Conservation (phyloP, 805 yeast genomes). For the Metschnikowia corniflorae region DNA sequence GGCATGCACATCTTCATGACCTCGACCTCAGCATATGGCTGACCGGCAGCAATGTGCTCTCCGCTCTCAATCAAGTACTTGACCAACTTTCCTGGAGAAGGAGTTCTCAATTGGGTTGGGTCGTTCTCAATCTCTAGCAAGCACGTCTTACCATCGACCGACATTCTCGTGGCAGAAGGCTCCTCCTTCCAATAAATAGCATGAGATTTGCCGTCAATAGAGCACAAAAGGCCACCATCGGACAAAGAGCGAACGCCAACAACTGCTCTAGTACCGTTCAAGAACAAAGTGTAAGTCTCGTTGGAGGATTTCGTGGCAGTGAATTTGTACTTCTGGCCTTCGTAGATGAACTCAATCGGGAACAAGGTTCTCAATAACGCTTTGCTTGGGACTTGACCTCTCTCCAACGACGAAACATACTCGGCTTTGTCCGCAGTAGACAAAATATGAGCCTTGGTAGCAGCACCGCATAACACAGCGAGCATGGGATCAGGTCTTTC, state of each 20-base stretch:
- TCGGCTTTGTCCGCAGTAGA: slow-evolving; percentile 66
- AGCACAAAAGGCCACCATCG: slow-evolving; percentile 89
- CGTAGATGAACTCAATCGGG: slow-evolving; percentile 94
- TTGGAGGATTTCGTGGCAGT: slow-evolving; percentile 91
- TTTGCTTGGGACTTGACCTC: slow-evolving; percentile 92
- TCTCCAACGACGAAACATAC: slow-evolving; percentile 75
- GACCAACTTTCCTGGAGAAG: slow-evolving; percentile 97
- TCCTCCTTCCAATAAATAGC: slow-evolving; percentile 98
- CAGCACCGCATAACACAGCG: slow-evolving; percentile 97
- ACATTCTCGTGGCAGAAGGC: slow-evolving; percentile 88
- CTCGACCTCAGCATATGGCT: slow-evolving; percentile 96
- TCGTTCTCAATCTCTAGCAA: slow-evolving; percentile 92
- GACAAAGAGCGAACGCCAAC: slow-evolving; percentile 85
- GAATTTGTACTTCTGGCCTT: slow-evolving; percentile 87
- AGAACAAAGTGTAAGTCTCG: slow-evolving; percentile 81
- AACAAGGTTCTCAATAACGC: slow-evolving; percentile 78
- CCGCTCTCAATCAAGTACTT: slow-evolving; percentile 93
- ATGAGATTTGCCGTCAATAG: slow-evolving; percentile 90
- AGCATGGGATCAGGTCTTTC: slow-evolving; percentile 91
- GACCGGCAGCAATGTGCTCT: slow-evolving; percentile 87
- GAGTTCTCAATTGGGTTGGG: slow-evolving; percentile 97
- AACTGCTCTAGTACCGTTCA: slow-evolving; percentile 88
- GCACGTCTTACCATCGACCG: slow-evolving; percentile 95
- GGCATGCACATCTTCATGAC: slow-evolving; percentile 99
- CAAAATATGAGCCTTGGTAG: slow-evolving; percentile 85